These are phyloP conservation scores for Sporothrix dimorphospora DNA, from an alignment of 2,329 filamentous ascomycete species.

Conservation along the genomic window DNA sequence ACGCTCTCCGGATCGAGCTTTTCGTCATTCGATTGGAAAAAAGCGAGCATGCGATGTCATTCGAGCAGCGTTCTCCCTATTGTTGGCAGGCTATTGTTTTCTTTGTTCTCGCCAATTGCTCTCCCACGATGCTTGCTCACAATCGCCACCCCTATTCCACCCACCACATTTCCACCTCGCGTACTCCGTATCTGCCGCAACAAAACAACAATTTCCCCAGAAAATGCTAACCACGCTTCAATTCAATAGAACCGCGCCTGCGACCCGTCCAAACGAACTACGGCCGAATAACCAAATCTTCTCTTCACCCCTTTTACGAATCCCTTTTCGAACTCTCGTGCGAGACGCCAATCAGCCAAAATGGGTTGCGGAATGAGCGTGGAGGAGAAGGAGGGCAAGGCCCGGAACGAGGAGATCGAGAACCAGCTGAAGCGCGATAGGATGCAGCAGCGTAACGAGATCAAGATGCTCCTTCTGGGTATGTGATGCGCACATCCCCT, in stretches of 20 bases:
- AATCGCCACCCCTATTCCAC: background rate
- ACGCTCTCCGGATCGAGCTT: background rate
- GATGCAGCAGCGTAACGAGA: conserved; percentile 98
- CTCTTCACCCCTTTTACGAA: background rate
- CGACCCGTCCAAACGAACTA: background rate
- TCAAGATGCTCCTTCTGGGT: conserved; percentile 99
- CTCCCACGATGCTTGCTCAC: background rate
- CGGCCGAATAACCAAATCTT: background rate
- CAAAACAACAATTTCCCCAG: background rate
- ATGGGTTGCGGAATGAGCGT: conserved; percentile 99
- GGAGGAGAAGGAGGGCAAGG: conserved; percentile 99
- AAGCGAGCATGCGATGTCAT: background rate
- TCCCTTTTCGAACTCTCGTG: conserved; percentile 2
- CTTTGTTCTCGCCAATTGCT: conserved; percentile 11
- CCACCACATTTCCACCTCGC: background rate
- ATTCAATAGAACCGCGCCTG: background rate
- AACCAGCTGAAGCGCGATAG: conserved; percentile 98
- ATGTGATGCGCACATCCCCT: conserved; percentile 45
- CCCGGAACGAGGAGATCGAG: conserved; percentile 99
- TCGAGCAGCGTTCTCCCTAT: background rate
- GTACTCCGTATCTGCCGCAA: background rate
- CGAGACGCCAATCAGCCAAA: conserved; percentile 52
- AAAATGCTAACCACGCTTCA: conserved; percentile 8
- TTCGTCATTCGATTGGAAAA: background rate
- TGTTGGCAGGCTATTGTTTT: background rate